phyloP scores from a whole-genome alignment of 352 stramenopile genomes.

The Globisporangium cylindrosporum region DNA sequence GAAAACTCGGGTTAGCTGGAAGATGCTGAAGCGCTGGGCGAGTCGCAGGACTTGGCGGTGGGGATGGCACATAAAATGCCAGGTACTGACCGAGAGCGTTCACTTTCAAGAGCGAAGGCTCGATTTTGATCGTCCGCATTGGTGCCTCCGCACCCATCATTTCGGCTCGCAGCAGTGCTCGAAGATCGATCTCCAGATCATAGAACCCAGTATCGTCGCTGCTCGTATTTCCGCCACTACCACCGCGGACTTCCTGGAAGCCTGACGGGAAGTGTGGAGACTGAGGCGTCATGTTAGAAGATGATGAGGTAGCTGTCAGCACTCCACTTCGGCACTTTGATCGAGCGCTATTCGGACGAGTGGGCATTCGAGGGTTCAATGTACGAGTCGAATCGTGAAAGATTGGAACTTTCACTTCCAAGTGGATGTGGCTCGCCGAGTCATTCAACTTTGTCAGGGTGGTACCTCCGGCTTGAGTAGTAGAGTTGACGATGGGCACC shows the following conservation, averaged over 20 bases:
- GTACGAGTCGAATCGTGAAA: background rate
- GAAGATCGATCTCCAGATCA: conserved; percentile 23
- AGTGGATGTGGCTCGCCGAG: conserved; percentile 7
- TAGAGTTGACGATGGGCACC: background rate
- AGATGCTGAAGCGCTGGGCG: background rate
- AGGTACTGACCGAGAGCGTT: conserved; percentile 41
- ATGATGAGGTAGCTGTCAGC: background rate
- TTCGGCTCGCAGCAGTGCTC: conserved; percentile 19
- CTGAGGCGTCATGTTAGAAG: background rate
- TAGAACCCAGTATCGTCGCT: background rate
- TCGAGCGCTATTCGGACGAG: background rate
- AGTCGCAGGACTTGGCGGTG: background rate
- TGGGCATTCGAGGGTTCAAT: conserved; percentile 4
- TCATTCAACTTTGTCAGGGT: conserved; percentile 1
- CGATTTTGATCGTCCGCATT: conserved; percentile 44
- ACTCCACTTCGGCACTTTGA: conserved; percentile 2
- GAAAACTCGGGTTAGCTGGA: background rate
- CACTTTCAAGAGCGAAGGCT: conserved; percentile 28
- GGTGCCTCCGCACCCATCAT: conserved; percentile 28
- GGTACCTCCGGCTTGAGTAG: background rate
- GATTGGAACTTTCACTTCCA: conserved; percentile 12
- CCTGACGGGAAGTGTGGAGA: background rate
- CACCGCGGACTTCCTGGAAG: background rate
- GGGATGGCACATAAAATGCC: background rate
- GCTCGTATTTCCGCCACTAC: background rate